Base-by-base conservation (phyloP, 257 asterid genomes). In the Gentiana macrophylla region DNA sequence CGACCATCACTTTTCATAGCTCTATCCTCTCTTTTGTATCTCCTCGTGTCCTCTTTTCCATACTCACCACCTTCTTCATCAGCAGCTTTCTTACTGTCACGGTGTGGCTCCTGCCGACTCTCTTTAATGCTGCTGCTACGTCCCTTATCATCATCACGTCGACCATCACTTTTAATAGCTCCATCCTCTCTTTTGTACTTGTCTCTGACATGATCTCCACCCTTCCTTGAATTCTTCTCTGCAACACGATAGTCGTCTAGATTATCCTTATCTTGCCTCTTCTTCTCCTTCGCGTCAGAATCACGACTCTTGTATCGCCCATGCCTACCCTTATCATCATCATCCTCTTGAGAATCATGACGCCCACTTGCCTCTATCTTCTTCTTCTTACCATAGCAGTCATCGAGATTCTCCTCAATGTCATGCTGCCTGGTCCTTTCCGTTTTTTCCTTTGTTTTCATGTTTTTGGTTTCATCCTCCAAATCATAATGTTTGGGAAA, bases 211-310 rank as follows among this genome's bases (percentile, higher is more conserved):
- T 64, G 60, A 37, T 72, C 74, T 15, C 47, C 24, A 24, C 24
- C 52, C 71, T 63, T 80, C 66, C 74, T 79, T 37, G 78, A 66
- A 70, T 80, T 80, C 43, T 44, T 62, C 57, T 68, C 79, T 10
- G 12, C 8, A 33, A 43, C 57, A 32, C 35, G 49, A 33, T 8
- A 32, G 49, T 44, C 61, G 3, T 52, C 33, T 15, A 48, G 65
- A 53, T 66, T 67, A 63, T 24, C 24, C 24, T 24, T 1, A 24
- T n/a, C 65, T 50, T 44, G 63, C 34, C 53, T 63, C 74, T 66
- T 35, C 46, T 52, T 73, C 57, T 66, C 70, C 67, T 57, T 24
- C 56, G 66, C 70, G 35, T 49, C 49, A 10, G 4, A 12, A n/a
- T 53, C 59, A 62, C 72, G 69, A 55, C 76, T 79, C 24, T 36